These are phyloP conservation scores for Trametes gibbosa DNA, from an alignment of 768 basidiomycete genomes.

Conservation along the genomic window DNA sequence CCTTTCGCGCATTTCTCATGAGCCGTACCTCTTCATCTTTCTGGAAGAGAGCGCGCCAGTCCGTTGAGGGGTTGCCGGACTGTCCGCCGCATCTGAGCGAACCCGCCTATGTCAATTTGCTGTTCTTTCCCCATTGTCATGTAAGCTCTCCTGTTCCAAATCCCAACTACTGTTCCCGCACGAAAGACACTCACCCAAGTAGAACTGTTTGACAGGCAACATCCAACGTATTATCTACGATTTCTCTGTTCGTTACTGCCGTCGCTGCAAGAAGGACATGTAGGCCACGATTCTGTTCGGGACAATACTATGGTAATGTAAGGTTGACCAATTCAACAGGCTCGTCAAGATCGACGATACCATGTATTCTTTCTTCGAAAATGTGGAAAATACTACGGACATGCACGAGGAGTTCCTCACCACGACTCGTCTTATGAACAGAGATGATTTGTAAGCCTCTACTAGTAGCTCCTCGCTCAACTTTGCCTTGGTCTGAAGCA, in stretches of 20 bases:
- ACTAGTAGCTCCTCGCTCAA: background rate
- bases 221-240: constrained; percentile 12
- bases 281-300: background rate
- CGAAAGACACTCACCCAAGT: background rate
- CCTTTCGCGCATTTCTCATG: constrained; percentile 18
- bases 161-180: background rate
- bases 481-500: background rate
- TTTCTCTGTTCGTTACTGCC: constrained; percentile 16
- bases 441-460: background rate
- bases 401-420: background rate
- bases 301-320: no score
- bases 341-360: background rate
- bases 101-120: constrained; percentile 18
- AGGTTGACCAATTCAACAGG: background rate
- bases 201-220: constrained; percentile 16
- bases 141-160: constrained; percentile 7
- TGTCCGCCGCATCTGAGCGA: constrained; percentile 19
- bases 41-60: constrained; percentile 13
- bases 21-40: constrained; percentile 1
- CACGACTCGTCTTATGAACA: background rate
- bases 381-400: background rate
- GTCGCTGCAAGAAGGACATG: constrained; percentile 7
- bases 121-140: constrained; percentile 19
- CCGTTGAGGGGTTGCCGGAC: constrained; percentile 15
- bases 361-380: background rate